Base-by-base conservation (phyloP, 306 rosid species). In the Inga leiocalycina region DNA sequence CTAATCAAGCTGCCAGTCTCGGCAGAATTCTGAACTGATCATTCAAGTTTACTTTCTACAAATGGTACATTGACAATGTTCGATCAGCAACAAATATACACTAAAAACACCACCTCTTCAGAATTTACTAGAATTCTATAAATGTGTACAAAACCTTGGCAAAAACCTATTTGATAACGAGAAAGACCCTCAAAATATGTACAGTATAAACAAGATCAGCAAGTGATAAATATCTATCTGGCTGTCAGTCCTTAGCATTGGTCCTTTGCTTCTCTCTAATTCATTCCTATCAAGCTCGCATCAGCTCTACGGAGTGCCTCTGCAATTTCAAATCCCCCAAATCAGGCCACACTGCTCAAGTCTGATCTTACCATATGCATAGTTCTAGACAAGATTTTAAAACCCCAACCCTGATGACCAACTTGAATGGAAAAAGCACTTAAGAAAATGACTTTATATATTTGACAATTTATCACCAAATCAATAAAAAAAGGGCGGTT, bases 241-340 rank as follows among this genome's bases (percentile, higher is more conserved):
- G 78, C 62, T 61, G 82, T 32, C 82, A 57, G 79, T 77, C 84
- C 81, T 45, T 76, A 20, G 20, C 86, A 82, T 75, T 19, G 76
- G 73, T 79, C 61, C 46, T 43, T 64, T 54, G 20, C 80, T 84
- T 65, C 78, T 71, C 54, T 73, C 80, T 76, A 52, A 81, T 73
- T 62, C 86, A 76, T 64, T 65, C 83, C 79, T 54, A 79, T 89
- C 89, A 90, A 46, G 84, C 84, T 89, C 87, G 90, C 76, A 77
- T 79, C 87, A 72, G 77, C 92, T 93, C 89, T 88, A 85, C 16
- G 43, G 56, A 75, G 54, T 75, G 78, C 75, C 75, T 35, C 74
- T 66, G 45, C 71, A 81, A 78, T 78, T 59, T 74, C 35, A 78
- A 78, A 72, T 71, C 12, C 71, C 32, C 74, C 52, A 22, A 49